These are phyloP conservation scores for Dothiorella sarmentorum DNA, from an alignment of 2,329 filamentous ascomycete species.

Conservation along the genomic window DNA sequence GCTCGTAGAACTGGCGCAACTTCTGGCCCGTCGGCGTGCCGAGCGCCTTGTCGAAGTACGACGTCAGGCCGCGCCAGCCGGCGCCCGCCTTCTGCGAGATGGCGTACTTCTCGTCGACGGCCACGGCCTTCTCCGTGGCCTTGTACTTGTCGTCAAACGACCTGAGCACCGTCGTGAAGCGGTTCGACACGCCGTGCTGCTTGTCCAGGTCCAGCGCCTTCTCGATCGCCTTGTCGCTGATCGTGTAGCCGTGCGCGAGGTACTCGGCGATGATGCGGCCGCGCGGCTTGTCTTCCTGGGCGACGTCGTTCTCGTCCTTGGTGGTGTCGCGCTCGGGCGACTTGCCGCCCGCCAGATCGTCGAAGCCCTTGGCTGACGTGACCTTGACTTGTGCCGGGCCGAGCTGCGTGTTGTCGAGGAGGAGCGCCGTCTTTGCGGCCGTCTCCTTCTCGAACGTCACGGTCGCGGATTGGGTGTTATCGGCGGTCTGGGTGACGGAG, in stretches of 20 bases:
- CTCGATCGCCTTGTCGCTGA: conserved; percentile 75
- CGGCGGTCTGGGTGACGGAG: conserved; percentile 63
- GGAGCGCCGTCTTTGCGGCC: conserved; percentile 91
- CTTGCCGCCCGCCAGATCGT: conserved; percentile 60
- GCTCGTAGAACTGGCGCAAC: conserved; percentile 81
- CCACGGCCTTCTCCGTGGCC: conserved; percentile 79
- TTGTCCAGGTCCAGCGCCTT: conserved; percentile 82
- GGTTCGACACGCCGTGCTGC: conserved; percentile 78
- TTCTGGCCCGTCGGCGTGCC: conserved; percentile 85
- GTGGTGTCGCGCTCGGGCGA: conserved; percentile 40
- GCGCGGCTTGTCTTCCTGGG: conserved; percentile 95
- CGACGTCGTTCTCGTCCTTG: conserved; percentile 66
- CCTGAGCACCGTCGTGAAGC: conserved; percentile 73
- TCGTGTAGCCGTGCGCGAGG: conserved; percentile 86
- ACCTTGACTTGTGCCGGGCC: conserved; percentile 75
- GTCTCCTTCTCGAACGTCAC: conserved; percentile 97
- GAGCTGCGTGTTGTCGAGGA: conserved; percentile 95
- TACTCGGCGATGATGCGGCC: conserved; percentile 94
- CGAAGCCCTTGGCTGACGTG: conserved; percentile 64
- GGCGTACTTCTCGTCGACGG: conserved; percentile 79
- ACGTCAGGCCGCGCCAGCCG: conserved; percentile 66
- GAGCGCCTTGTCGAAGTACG: conserved; percentile 92
- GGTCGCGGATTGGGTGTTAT: conserved; percentile 75
- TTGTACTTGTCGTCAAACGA: conserved; percentile 83
- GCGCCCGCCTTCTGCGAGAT: conserved; percentile 69